A percentile compares a stretch with the other conserved stretches of the same genome.
These are phyloP conservation scores for Parathielavia appendiculata DNA, from an alignment of 495 filamentous ascomycete genomes.

Conservation along the genomic window DNA sequence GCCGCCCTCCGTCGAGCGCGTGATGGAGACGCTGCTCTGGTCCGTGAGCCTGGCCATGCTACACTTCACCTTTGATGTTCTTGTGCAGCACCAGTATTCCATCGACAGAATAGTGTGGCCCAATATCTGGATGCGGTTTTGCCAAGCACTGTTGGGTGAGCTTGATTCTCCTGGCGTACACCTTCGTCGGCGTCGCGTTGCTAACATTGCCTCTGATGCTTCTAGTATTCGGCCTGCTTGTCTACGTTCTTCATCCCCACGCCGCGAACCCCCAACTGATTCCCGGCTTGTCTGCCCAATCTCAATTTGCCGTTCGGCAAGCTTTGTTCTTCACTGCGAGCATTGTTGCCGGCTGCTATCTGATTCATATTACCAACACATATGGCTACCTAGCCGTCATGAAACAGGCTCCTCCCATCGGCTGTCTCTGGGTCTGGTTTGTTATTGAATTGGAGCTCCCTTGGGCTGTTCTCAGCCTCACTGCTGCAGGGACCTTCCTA, in stretches of 20 bases:
- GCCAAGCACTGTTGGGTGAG: slow-evolving; percentile 49
- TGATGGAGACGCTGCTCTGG: slow-evolving; percentile 60
- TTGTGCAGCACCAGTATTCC: slow-evolving; percentile 89
- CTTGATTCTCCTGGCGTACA: background rate
- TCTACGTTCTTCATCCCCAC: slow-evolving; percentile 57
- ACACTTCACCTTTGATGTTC: slow-evolving; percentile 80
- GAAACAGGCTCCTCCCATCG: slow-evolving; percentile 86
- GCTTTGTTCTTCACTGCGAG: slow-evolving; percentile 55
- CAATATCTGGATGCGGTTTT: slow-evolving; percentile 49
- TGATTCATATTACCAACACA: slow-evolving; percentile 74
- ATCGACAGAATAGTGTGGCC: slow-evolving; percentile 55
- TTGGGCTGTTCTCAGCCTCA: slow-evolving; percentile 57
- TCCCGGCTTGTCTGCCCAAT: slow-evolving; percentile 41
- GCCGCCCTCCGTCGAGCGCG: slow-evolving; percentile 44
- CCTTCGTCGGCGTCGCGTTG: background rate
- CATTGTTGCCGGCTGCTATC: slow-evolving; percentile 60
- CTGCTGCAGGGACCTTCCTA: slow-evolving; percentile 57
- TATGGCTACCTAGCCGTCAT: slow-evolving; percentile 80
- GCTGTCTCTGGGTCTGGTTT: slow-evolving; percentile 90
- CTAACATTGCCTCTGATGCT: slow-evolving; percentile 4
- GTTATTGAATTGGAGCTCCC: slow-evolving; percentile 78
- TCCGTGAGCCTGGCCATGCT: slow-evolving; percentile 69
- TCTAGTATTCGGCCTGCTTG: slow-evolving; percentile 56
- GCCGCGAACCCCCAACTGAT: slow-evolving; percentile 37
- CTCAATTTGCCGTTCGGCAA: slow-evolving; percentile 50